Percentiles rank a stretch among this genome's conserved stretches.
Conservation (phyloP, 345 rosid species). For the Cardiospermum halicacabum region DNA sequence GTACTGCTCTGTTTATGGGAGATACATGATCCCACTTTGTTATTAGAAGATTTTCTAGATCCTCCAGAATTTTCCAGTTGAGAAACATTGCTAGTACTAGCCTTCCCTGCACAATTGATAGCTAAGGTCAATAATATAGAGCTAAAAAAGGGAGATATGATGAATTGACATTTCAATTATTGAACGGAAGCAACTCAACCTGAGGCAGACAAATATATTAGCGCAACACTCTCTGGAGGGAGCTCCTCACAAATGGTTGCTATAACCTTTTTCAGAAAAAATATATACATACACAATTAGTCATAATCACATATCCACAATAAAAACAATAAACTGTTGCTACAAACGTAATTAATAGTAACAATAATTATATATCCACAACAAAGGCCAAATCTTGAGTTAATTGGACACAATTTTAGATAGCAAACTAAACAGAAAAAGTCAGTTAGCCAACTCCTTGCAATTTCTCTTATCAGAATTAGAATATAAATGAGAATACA, state of each 20-base stretch:
- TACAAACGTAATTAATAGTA: too few species aligned
- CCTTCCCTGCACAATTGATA: conserved; percentile 51
- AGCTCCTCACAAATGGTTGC: conserved; percentile 91
- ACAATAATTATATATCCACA: background rate
- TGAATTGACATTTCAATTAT: conserved; percentile 14
- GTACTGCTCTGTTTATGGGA: conserved; percentile 47
- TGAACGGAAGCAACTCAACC: conserved; percentile 44
- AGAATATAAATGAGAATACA: background rate
- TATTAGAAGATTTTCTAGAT: conserved; percentile 56
- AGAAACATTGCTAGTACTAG: conserved; percentile 31
- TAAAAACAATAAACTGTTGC: background rate
- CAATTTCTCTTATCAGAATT: background rate
- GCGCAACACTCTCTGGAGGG: conserved; percentile 70
- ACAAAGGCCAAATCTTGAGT: background rate
- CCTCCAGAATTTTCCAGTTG: conserved; percentile 49
- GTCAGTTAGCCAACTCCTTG: background rate
- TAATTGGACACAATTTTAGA: background rate
- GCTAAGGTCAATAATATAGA: conserved; percentile 13
- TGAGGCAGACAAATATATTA: conserved; percentile 78
- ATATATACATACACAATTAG: conserved; percentile 17
- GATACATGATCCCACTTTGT: conserved; percentile 41
- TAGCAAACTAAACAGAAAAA: conserved; percentile 3
- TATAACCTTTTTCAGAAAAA: conserved; percentile 55
- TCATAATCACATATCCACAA: background rate
- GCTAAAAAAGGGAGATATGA: conserved; percentile 2